Percentiles rank a stretch among this genome's conserved stretches.
Conservation (phyloP, 257 asterid genomes). For the Gentiana straminea region DNA sequence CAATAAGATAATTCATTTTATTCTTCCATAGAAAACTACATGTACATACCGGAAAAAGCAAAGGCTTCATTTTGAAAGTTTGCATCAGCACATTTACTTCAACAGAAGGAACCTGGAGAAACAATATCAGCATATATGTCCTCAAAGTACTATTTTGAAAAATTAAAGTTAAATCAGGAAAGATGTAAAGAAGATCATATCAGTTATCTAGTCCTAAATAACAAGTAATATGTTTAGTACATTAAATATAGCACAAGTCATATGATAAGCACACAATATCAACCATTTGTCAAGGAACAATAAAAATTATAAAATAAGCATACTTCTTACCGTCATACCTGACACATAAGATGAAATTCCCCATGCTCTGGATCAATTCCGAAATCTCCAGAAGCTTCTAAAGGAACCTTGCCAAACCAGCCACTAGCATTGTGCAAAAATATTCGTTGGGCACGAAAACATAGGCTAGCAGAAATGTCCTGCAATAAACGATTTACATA, state of each 20-base stretch:
- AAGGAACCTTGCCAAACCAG: conserved; percentile 93
- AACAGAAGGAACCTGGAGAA: conserved; percentile 89
- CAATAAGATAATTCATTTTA: too few species aligned
- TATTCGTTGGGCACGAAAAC: conserved; percentile 91
- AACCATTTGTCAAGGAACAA: too few species aligned
- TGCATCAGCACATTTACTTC: conserved; percentile 95
- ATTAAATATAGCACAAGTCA: too few species aligned
- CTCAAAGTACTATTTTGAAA: conserved; percentile 4
- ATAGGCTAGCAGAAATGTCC: conserved; percentile 86
- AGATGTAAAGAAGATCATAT: too few species aligned
- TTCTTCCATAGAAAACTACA: too few species aligned
- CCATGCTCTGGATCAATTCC: conserved; percentile 98
- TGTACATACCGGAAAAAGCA: conserved; percentile 82
- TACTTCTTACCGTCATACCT: conserved; percentile 35
- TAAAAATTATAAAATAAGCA: too few species aligned
- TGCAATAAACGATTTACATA: conserved; percentile 21
- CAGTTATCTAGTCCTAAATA: too few species aligned
- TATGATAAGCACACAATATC: too few species aligned
- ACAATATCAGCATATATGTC: conserved; percentile 11
- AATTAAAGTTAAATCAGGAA: not conserved
- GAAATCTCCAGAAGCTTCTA: conserved; percentile 99
- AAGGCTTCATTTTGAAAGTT: conserved; percentile 95
- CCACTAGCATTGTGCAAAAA: conserved; percentile 96
- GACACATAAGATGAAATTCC: conserved; percentile 97
- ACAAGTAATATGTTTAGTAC: too few species aligned